Conservation (phyloP, 768 basidiomycete genomes). For the Cantharellus cinnabarinus region DNA sequence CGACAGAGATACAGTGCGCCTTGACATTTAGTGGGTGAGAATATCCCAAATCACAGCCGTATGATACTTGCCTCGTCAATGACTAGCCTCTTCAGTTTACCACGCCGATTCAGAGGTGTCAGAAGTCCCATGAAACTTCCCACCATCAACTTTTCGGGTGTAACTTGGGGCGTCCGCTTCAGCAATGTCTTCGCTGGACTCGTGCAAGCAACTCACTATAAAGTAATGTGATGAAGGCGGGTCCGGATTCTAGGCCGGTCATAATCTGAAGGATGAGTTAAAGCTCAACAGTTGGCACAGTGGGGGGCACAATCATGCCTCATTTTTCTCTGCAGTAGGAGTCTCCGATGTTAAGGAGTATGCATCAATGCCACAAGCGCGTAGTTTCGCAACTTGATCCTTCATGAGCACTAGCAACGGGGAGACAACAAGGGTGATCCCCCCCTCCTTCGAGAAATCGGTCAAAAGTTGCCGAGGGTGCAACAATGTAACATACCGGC, state of each 20-base stretch:
- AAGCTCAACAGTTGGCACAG: neutral
- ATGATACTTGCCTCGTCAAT: slow-evolving; percentile 46
- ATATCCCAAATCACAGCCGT: neutral
- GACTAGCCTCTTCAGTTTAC: slow-evolving; percentile 49
- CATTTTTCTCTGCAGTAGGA: slow-evolving; percentile 27
- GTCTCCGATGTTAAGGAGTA: slow-evolving; percentile 52
- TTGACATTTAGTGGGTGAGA: slow-evolving; percentile 11
- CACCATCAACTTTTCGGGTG: slow-evolving; percentile 51
- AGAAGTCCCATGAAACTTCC: slow-evolving; percentile 34
- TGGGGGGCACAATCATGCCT: slow-evolving; percentile 21
- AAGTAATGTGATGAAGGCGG: slow-evolving; percentile 38
- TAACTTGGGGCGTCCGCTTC: slow-evolving; percentile 24
- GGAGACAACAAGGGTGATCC: slow-evolving; percentile 50
- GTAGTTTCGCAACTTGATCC: slow-evolving; percentile 50
- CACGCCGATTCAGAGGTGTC: slow-evolving; percentile 28
- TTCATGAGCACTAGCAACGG: slow-evolving; percentile 74
- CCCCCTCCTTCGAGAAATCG: slow-evolving; percentile 27
- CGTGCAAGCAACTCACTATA: slow-evolving; percentile 31
- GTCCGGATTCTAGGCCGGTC: slow-evolving; percentile 36
- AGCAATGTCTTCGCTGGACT: neutral
- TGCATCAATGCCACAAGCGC: slow-evolving; percentile 32
- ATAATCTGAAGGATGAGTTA: slow-evolving; percentile 27
- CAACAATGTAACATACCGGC: slow-evolving; percentile 20
- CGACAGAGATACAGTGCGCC: slow-evolving; percentile 71
- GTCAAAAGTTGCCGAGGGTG: neutral